Base-by-base conservation (phyloP, 169 alveolate genomes). In the Eimeria sp. region DNA sequence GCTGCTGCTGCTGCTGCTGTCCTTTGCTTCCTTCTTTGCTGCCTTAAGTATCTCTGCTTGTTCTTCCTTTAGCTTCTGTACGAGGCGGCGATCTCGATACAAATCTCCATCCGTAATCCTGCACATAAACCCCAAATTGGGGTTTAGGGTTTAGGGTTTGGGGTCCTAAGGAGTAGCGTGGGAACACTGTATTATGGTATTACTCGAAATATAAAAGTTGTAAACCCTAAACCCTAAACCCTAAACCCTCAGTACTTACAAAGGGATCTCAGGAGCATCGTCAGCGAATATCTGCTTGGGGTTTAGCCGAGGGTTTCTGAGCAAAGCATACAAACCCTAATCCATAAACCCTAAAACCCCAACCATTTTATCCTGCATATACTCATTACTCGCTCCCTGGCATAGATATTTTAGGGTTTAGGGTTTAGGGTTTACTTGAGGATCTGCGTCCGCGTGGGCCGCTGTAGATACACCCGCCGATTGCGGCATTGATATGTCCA, bases 401-500 rank as follows among this genome's bases (percentile, higher is more conserved):
- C 0, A 18, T 18, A 14, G n/a, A 18, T 11, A 4, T 61, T 11
- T 61, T 61, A 61, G 27, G n/a, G n/a, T 61, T 61, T 78, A 72
- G 83, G 83, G 45, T 72, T 40, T 40, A 63, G n/a, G 75, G 30
- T 72, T 30, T 73, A 90, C 95, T 51, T 72, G 49, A 90, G 95
- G 57, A 75, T 76, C 65, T 90, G 95, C 45, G 95, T 90, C 47
- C 95, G 76, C 61, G 95, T 34, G 45, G 95, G 95, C 49, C 95
- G 89, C 73, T 80, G 63, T 34, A 90, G 80, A n/a, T 90, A 90
- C 34, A 90, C 95, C 89, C 82, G 82, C 30, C 82, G 73, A 27
- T 75, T 90, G 34, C 95, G 89, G 80, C 95, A 90, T 54, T 90
- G 95, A 61, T 90, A 90, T 5, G 95, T 90, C 95, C 95, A 90